phyloP scores from a whole-genome alignment of 148 eudicot genomes.

The Rhododendron mucronatum region DNA sequence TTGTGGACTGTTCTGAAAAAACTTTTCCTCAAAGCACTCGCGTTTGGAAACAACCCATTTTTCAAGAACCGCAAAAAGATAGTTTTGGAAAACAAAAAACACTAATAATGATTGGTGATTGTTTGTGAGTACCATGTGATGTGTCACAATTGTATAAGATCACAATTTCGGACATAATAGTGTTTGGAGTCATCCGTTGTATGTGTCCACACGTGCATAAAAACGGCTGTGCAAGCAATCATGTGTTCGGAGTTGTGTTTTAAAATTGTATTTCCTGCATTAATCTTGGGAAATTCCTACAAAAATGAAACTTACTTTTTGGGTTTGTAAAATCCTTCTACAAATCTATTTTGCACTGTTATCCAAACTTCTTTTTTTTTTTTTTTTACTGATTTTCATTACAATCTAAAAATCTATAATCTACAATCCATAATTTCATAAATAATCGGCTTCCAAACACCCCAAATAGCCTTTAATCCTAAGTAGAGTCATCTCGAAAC shows the following conservation, averaged over 20 bases:
- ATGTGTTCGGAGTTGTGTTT: too few species aligned
- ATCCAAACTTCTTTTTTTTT: too few species aligned
- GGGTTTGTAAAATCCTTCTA: neutral
- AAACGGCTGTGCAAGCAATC: too few species aligned
- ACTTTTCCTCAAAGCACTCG: neutral
- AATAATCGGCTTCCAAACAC: neutral
- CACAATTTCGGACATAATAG: neutral
- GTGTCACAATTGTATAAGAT: too few species aligned
- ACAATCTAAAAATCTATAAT: neutral
- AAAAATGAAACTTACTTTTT: neutral
- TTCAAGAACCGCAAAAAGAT: neutral
- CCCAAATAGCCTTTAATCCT: neutral
- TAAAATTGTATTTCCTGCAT: too few species aligned
- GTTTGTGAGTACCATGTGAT: too few species aligned
- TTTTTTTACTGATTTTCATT: neutral
- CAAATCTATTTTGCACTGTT: neutral
- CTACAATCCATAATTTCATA: neutral
- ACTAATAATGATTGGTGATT: too few species aligned
- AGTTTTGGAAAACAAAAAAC: neutral
- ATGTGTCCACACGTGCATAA: neutral
- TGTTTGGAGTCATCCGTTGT: too few species aligned
- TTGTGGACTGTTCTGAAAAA: too few species aligned
- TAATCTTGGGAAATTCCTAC: neutral
- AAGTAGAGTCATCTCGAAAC: too few species aligned
- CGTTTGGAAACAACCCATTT: neutral